Conservation (phyloP, 768 basidiomycete species). For the Tephrocybe rancida region DNA sequence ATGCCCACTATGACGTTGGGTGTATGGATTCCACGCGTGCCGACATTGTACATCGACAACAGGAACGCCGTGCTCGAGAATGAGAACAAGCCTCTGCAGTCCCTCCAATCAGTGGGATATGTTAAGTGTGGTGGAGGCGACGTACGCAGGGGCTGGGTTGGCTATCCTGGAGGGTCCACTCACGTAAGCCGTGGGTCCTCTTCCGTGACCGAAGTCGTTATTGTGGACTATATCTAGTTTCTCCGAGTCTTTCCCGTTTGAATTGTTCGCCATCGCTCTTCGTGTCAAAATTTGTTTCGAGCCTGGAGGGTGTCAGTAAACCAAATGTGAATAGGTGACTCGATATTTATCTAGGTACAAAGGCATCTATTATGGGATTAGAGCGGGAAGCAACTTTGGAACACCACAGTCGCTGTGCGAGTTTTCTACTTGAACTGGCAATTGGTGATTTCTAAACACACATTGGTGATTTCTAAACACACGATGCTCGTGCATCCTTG, state of each 20-base stretch:
- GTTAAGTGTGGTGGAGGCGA: background rate
- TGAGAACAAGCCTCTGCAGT: slow-evolving; percentile 34
- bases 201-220: background rate
- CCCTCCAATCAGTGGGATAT: background rate
- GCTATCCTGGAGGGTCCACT: slow-evolving; percentile 28
- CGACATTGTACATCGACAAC: slow-evolving; percentile 67
- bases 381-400: too few species aligned
- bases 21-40: slow-evolving; percentile 45
- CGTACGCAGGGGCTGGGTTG: slow-evolving; percentile 34
- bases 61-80: slow-evolving; percentile 61
- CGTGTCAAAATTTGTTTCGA: too few species aligned
- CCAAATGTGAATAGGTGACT: background rate
- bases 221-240: slow-evolving; percentile 1
- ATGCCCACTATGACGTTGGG: slow-evolving; percentile 76
- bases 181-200: background rate
- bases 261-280: background rate
- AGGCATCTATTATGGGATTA: too few species aligned
- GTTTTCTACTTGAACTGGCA: too few species aligned
- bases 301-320: too few species aligned
- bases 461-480: too few species aligned
- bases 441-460: too few species aligned
- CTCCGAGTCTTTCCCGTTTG: slow-evolving; percentile 2
- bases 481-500: too few species aligned
- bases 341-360: too few species aligned
- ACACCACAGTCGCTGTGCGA: too few species aligned